Percentiles rank a stretch among this genome's conserved stretches.
Conservation (phyloP, 1,284 basidiomycete species). For the Malassezia globosa region DNA sequence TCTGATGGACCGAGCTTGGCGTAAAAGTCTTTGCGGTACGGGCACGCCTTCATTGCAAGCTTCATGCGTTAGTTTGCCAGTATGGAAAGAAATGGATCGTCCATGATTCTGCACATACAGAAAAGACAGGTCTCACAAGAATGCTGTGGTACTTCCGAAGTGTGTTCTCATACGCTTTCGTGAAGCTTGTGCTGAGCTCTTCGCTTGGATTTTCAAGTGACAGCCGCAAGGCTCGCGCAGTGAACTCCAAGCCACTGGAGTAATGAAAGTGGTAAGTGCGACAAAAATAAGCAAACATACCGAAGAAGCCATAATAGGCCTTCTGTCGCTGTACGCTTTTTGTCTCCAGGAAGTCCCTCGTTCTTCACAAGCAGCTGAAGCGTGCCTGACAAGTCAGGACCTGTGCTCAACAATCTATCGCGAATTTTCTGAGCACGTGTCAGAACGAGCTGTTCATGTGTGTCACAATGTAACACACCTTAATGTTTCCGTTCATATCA, state of each 20-base stretch:
- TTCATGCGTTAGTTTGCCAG: constrained; percentile 38
- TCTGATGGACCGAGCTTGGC: constrained; percentile 66
- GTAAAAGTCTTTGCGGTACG: constrained; percentile 80
- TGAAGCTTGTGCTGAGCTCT: constrained; percentile 69
- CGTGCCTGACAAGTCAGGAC: constrained; percentile 56
- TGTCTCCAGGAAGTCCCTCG: constrained; percentile 63
- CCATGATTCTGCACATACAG: constrained; percentile 46
- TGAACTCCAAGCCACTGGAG: constrained; percentile 78
- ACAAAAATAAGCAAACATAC: constrained; percentile 12
- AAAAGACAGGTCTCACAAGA: constrained; percentile 70
- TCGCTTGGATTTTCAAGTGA: constrained; percentile 60
- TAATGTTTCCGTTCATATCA: constrained; percentile 86
- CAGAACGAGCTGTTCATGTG: neutral
- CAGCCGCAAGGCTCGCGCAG: constrained; percentile 66
- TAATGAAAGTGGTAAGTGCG: neutral
- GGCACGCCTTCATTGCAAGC: constrained; percentile 95
- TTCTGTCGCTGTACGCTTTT: constrained; percentile 76
- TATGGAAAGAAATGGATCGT: no score
- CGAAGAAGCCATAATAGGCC: constrained; percentile 84
- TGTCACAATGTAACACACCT: constrained; percentile 29
- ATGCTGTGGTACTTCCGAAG: constrained; percentile 81
- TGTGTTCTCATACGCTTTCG: constrained; percentile 67
- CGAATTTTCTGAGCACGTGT: constrained; percentile 56
- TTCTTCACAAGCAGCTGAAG: constrained; percentile 73
- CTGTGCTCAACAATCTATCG: constrained; percentile 62